Conservation (phyloP, 2,329 filamentous ascomycete species). For the Botrytis galanthina region DNA sequence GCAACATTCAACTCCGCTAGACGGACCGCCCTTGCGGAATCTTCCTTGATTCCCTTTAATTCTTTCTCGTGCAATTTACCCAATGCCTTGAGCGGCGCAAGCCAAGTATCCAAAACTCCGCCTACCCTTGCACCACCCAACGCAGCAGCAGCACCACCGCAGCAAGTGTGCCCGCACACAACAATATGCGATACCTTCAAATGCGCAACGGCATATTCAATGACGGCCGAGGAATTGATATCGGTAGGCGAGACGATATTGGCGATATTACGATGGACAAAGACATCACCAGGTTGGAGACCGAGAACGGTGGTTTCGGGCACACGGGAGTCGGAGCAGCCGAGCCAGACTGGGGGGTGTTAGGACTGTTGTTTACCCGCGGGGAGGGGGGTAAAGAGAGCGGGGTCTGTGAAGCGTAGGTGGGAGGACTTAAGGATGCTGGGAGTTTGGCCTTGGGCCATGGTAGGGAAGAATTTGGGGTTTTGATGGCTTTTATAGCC, state of each 20-base stretch:
- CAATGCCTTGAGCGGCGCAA: conserved; percentile 50
- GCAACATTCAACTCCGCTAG: conserved; percentile 77
- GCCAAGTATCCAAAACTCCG: conserved; percentile 55
- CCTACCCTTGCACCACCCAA: conserved; percentile 48
- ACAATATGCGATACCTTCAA: conserved; percentile 70
- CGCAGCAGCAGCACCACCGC: conserved; percentile 64
- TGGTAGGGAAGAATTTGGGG: conserved; percentile 67
- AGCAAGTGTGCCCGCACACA: conserved; percentile 66
- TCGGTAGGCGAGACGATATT: conserved; percentile 76
- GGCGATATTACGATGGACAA: conserved; percentile 88
- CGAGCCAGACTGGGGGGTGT: conserved; percentile 66
- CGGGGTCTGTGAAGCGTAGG: neutral
- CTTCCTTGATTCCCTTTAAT: conserved; percentile 53
- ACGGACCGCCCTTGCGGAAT: conserved; percentile 53
- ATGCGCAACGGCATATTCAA: conserved; percentile 74
- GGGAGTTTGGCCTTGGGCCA: conserved; percentile 65
- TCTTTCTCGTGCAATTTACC: conserved; percentile 51
- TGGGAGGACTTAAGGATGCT: conserved; percentile 52
- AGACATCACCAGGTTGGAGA: conserved; percentile 78
- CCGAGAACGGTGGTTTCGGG: conserved; percentile 80
- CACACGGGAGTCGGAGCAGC: conserved; percentile 81
- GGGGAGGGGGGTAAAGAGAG: neutral
- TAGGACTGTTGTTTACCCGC: conserved; percentile 14
- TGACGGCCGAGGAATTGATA: conserved; percentile 70
- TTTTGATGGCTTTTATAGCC: conserved; percentile 62